Evolutionary conservation across 1,284 basidiomycete species (phyloP), one percentile per base, ranked within the genome.

Genomic region (Pseudozyma pruni): DNA sequence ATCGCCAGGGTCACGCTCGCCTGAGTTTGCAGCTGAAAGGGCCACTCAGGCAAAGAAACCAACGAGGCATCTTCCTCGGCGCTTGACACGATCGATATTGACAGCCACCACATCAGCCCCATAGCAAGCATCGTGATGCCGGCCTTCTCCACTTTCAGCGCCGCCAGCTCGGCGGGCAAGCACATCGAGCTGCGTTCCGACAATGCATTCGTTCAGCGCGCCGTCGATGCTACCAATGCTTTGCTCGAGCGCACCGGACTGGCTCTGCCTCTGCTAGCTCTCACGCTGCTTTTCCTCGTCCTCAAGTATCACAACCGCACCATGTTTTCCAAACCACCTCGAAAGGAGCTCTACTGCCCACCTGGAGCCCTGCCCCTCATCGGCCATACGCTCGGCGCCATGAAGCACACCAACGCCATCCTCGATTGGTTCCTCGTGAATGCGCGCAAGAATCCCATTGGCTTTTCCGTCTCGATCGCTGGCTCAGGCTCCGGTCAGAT

Each of bases 271-370:
- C 10, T 51, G 20, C n/a, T 69, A 8, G 43, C 37, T 4, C 54
- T 71, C 38, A 46, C 49, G 4, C 29, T 71, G 14, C 29, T 60
- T 16, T 52, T 50, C 42, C 59, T 67, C 34, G 11, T 34, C 33
- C 11, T 68, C 54, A 71, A 57, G 29, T 74, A 74, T 31, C 57
- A 59, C 44, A 71, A 74, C 22, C 67, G 72, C 3, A 11, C 55
- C 19, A 34, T 68, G 19, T 59, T 55, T n/a, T 20, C 66, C 31
- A 61, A 55, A 7, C 38, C 53, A 13, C 67, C 67, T 2, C 46
- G 59, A 16, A 59, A 50, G 23, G 68, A 70, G 34, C 62, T 74
- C 19, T 50, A 47, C 27, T 50, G 19, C 4, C 57, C 50, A 3
- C 71, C 53, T n/a, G 66, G n/a, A n/a, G n/a, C 44, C 2, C 8